phyloP scores from a whole-genome alignment of 148 eudicot species.

The Camellia japonica region DNA sequence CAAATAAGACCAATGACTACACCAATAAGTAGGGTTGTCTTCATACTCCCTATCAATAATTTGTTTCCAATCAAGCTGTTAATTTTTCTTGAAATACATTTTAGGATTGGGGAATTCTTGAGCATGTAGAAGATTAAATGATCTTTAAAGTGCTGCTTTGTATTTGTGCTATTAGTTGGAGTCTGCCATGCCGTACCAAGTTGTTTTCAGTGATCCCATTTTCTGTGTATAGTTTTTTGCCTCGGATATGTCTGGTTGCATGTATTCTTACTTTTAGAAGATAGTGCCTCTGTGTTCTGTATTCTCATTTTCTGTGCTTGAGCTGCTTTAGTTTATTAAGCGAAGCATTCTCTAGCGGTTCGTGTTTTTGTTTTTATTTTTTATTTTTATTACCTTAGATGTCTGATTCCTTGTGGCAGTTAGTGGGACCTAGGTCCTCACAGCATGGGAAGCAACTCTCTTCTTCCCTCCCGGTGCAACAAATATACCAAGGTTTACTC shows the following conservation, averaged over 20 bases:
- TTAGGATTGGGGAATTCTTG: not conserved
- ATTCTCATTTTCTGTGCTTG: not conserved
- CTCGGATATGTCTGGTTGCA: not conserved
- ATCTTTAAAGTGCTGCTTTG: not conserved
- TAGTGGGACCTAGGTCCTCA: not conserved
- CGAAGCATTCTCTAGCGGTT: not conserved
- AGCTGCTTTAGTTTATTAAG: not conserved
- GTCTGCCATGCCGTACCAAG: not conserved
- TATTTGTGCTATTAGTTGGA: not conserved
- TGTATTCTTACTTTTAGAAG: not conserved
- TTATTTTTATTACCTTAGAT: not conserved
- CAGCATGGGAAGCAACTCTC: constrained; percentile 3
- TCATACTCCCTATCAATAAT: not conserved
- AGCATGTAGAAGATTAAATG: not conserved
- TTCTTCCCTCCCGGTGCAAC: constrained; percentile 6
- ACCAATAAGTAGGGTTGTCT: not conserved
- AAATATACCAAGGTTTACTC: not conserved
- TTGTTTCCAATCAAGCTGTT: not conserved
- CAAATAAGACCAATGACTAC: not conserved
- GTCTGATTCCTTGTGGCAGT: not conserved
- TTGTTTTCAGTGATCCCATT: too few relatives aligned
- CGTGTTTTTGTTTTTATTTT: too few relatives aligned
- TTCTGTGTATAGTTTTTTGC: not conserved
- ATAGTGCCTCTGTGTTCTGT: not conserved
- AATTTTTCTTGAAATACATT: not conserved